Base-by-base conservation (phyloP, 2,329 filamentous ascomycete species). In the Cladosporium sp. region DNA sequence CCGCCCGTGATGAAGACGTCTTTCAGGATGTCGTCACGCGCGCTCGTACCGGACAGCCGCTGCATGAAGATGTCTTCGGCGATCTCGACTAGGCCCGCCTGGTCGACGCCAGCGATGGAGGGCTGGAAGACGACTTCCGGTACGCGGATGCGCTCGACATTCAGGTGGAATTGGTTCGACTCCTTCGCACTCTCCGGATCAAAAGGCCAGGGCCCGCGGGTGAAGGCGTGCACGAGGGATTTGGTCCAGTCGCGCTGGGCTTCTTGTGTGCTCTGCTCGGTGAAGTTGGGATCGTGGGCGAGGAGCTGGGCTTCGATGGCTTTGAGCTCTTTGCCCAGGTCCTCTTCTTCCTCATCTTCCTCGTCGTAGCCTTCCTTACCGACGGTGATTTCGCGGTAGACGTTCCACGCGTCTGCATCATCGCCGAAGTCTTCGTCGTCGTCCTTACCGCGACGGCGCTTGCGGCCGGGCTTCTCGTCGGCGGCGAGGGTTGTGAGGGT, bases 101-200 rank as follows among this genome's bases (percentile, higher is more conserved):
- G 93, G 68, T 98, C 93, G 69, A 96, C 91, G 84, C 93, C 93
- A 68, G 97, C 82, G 65, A 97, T 92, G 63, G 86, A 92, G 71
- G 93, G 93, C 81, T 96, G 89, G 89, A 98, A 98, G 68, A 98
- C 87, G 77, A 93, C 92, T 81, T 98, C 93, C 64, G 93, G 93
- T 73, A 92, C 91, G 78, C 93, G 92, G 89, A 98, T 97, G 70
- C 93, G 89, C 83, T 98, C 93, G 81, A 98, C 89, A 68, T 98
- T 98, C 58, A 98, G 82, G 69, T 98, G 93, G 48, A 98, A 75
- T 71, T 97, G 92, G 69, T 90, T 84, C 14, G 83, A 82, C 72
- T 98, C 82, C 14, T 84, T 82, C 61, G 93, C 87, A 53, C 84
- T 87, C 52, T 89, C 83, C 0, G 84, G 74, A 60, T 97, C 86